phyloP scores from a whole-genome alignment of 2,329 filamentous ascomycete species.

The Arthroderma uncinatum region DNA sequence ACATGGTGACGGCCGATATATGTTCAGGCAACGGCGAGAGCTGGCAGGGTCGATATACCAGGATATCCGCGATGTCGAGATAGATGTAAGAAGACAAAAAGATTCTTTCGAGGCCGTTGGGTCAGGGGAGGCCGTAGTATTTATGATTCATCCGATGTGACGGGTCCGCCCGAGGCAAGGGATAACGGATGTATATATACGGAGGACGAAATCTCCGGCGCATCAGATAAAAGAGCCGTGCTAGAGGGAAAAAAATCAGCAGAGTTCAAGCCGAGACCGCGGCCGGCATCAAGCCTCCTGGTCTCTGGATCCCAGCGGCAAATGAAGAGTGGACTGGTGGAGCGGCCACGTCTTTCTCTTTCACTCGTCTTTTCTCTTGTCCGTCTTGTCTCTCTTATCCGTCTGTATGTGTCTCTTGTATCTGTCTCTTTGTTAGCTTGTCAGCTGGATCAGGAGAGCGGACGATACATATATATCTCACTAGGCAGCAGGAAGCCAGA shows the following conservation, averaged over 20 bases:
- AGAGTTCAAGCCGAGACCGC: background rate
- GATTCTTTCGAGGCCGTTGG: too few species aligned
- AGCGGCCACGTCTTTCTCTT: background rate
- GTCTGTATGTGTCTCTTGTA: too few species aligned
- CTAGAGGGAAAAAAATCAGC: background rate
- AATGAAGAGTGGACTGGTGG: background rate
- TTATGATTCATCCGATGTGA: background rate
- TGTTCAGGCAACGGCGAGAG: background rate
- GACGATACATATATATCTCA: too few species aligned
- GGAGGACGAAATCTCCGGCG: background rate
- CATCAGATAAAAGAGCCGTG: background rate
- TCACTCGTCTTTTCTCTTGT: background rate
- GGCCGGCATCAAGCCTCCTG: background rate
- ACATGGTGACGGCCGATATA: conserved; percentile 22
- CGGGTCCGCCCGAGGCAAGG: background rate
- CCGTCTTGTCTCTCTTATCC: background rate
- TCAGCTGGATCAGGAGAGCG: too few species aligned
- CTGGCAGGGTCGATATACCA: too few species aligned
- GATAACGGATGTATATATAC: background rate
- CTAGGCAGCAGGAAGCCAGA: too few species aligned
- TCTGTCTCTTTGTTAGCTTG: too few species aligned
- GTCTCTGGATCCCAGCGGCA: background rate
- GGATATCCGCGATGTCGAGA: too few species aligned
- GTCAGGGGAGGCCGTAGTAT: background rate
- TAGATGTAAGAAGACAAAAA: too few species aligned